Evolutionary conservation across 2,329 filamentous ascomycete genomes (phyloP).

Genomic region (Calonectria henricotiae): DNA sequence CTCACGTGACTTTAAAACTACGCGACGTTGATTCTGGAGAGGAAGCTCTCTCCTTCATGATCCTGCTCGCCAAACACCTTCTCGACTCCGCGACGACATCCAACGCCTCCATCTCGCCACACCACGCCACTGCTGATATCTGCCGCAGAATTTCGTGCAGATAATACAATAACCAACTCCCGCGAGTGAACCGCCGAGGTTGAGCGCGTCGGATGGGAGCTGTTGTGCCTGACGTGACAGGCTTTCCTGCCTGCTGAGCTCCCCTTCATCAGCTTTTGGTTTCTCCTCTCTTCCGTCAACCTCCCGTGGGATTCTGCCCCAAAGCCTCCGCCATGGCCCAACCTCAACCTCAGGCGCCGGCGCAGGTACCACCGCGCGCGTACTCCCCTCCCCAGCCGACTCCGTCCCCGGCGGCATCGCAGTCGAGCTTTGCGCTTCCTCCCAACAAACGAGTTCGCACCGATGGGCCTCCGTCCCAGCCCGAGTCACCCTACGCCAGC

Average conservation of each 20-base stretch:
- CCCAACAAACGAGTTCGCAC: conserved; percentile 77
- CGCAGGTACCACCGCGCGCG: conserved; percentile 65
- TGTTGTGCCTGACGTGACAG: conserved; percentile 64
- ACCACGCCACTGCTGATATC: conserved; percentile 35
- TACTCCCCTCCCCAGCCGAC: conserved; percentile 77
- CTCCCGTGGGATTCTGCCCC: conserved; percentile 30
- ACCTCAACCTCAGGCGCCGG: conserved; percentile 66
- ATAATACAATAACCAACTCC: conserved; percentile 34
- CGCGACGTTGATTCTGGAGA: conserved; percentile 55
- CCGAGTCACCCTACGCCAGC: conserved; percentile 74
- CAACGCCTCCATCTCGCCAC: conserved; percentile 48
- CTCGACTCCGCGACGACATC: conserved; percentile 49
- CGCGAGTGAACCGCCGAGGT: conserved; percentile 43
- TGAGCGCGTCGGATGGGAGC: conserved; percentile 65
- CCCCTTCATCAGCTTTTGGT: conserved; percentile 45
- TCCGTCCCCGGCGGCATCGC: conserved; percentile 73
- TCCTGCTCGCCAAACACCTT: conserved; percentile 49
- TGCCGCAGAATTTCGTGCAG: conserved; percentile 32
- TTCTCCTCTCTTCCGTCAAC: conserved; percentile 31
- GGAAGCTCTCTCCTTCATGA: conserved; percentile 55
- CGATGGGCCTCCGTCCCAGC: conserved; percentile 78
- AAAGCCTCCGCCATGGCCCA: conserved; percentile 69
- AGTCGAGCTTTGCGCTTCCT: conserved; percentile 72
- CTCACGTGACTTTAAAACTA: conserved; percentile 65
- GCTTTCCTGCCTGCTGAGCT: conserved; percentile 67